Base-by-base conservation (phyloP, 805 yeast genomes). In the Candida nitratophila region DNA sequence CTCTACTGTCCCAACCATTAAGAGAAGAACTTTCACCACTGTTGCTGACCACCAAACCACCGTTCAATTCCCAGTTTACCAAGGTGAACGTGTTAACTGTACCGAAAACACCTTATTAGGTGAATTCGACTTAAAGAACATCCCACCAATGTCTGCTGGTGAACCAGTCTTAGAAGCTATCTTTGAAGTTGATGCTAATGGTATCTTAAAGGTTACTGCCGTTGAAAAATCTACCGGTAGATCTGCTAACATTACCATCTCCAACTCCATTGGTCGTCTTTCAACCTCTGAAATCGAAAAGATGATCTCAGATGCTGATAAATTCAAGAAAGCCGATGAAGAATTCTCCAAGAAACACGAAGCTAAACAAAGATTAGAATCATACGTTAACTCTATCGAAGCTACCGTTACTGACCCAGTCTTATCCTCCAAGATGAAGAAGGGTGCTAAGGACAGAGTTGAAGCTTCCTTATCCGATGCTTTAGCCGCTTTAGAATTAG, bases 11-110 rank as follows among this genome's bases (percentile, higher is more conserved):
- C 99, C 99, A 74, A 91, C 98, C 72, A 86, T 89, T 76, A 91
- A 91, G 86, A 85, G 96, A 69, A 89, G 96, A 79, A 91, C 96
- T 60, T 91, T 91, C 88, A 89, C 99, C 68, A 91, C 99, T 59
- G 95, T 87, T 65, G 96, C 86, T 61, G 99, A 91, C 81, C 88
- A 87, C 81, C 99, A 91, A 79, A 91, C 98, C 66, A 87, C 96
- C 59, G 98, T 91, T 56, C 93, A 87, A 74, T 89, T 91, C 86
- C 97, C 96, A 73, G 98, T 91, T 57, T 91, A 85, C 83, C 97
- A 91, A 81, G 99, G 99, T 83, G 99, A 91, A 81, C 93, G 99
- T 80, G 95, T 91, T 64, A 86, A 89, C 89, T 89, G 96, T 73
- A 75, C 84, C 66, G 98, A 91, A 78, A 91, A 91, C 88, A 87